phyloP scores from a whole-genome alignment of 2,329 filamentous ascomycete genomes.

The Fusarium phyllophilum region DNA sequence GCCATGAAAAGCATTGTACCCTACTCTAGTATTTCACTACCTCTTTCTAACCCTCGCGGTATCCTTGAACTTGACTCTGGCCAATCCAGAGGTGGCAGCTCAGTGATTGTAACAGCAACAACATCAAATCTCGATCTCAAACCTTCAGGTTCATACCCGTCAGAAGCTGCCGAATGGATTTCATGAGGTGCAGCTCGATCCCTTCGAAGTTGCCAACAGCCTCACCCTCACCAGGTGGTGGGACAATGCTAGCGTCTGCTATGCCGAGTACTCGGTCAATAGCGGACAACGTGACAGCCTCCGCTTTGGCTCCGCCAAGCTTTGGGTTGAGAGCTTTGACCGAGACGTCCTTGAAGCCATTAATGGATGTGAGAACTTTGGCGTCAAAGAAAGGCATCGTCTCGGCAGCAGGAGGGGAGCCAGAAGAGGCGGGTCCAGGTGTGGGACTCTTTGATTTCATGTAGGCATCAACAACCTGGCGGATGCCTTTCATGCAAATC shows the following conservation, averaged over 20 bases:
- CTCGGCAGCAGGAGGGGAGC: slow-evolving; percentile 37
- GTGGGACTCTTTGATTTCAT: slow-evolving; percentile 50
- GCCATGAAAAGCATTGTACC: slow-evolving; percentile 35
- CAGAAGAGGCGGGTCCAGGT: slow-evolving; percentile 43
- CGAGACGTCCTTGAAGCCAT: slow-evolving; percentile 59
- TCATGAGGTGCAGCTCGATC: slow-evolving; percentile 55
- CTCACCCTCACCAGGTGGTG: slow-evolving; percentile 48
- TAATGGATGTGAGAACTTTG: slow-evolving; percentile 54
- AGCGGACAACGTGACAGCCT: slow-evolving; percentile 60
- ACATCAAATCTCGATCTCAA: slow-evolving; percentile 17
- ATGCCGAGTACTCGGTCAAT: slow-evolving; percentile 62
- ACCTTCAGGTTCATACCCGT: slow-evolving; percentile 54
- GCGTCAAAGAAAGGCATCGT: slow-evolving; percentile 50
- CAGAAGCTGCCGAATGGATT: slow-evolving; percentile 53
- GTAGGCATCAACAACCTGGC: slow-evolving; percentile 57
- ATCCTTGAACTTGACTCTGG: neutral
- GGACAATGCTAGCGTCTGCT: slow-evolving; percentile 55
- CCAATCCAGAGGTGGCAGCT: neutral
- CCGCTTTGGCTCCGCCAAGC: slow-evolving; percentile 55
- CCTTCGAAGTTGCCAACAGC: slow-evolving; percentile 50
- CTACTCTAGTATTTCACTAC: slow-evolving; percentile 15
- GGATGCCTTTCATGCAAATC: slow-evolving; percentile 57
- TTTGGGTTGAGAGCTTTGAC: slow-evolving; percentile 54
- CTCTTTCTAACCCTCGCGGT: slow-evolving; percentile 6
- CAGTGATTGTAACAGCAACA: neutral